These are phyloP conservation scores for Chrysosphaeria jannelii DNA, from an alignment of 2,329 filamentous ascomycete genomes.

Conservation along the genomic window DNA sequence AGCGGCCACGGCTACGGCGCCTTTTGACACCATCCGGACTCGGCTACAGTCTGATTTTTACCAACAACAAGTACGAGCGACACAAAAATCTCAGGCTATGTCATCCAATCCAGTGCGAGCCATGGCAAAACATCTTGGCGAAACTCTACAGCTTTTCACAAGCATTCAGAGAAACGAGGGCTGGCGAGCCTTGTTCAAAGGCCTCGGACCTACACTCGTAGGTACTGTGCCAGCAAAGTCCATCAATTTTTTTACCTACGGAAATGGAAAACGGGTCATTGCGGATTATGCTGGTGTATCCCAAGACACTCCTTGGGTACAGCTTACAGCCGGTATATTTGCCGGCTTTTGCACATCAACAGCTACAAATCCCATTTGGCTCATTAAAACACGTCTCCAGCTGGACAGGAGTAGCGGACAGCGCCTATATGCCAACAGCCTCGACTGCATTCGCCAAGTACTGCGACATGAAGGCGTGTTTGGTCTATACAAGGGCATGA, in stretches of 20 bases:
- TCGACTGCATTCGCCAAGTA: constrained; percentile 65
- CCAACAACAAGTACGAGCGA: constrained; percentile 46
- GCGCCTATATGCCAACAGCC: constrained; percentile 59
- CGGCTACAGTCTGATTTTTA: constrained; percentile 86
- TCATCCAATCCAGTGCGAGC: constrained; percentile 28
- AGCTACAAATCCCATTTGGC: constrained; percentile 85
- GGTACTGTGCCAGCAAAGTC: constrained; percentile 70
- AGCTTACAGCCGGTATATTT: constrained; percentile 42
- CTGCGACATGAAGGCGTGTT: constrained; percentile 49
- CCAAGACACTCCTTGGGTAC: constrained; percentile 37
- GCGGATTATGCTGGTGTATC: constrained; percentile 43
- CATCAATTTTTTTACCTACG: constrained; percentile 86
- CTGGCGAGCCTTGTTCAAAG: constrained; percentile 71
- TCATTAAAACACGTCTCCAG: constrained; percentile 79
- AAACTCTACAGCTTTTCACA: constrained; percentile 63
- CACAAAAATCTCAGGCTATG: constrained; percentile 23
- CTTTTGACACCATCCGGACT: constrained; percentile 81
- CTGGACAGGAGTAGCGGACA: constrained; percentile 57
- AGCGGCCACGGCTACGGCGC: constrained; percentile 70
- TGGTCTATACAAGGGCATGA: constrained; percentile 71
- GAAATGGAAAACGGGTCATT: constrained; percentile 65
- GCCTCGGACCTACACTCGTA: constrained; percentile 64
- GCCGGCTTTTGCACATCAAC: constrained; percentile 72
- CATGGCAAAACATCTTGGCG: constrained; percentile 43
- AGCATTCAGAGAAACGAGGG: constrained; percentile 60